phyloP scores from a whole-genome alignment of 2,329 filamentous ascomycete genomes.

The Phoma sp. region DNA sequence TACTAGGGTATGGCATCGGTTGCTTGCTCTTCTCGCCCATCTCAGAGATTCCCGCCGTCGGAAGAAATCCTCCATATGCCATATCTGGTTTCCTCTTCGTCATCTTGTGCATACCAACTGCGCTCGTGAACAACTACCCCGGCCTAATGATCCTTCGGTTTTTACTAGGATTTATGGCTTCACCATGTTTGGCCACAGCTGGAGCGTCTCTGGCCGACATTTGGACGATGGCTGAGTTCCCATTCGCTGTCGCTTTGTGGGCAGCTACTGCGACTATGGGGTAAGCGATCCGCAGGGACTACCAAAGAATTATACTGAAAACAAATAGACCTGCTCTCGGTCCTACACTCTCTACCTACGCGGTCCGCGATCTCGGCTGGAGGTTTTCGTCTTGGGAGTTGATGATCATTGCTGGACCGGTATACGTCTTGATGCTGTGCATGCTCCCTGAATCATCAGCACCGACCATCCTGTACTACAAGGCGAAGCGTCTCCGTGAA shows the following conservation, averaged over 20 bases:
- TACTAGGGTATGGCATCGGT: conserved; percentile 65
- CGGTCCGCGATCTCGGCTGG: conserved; percentile 73
- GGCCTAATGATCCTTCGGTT: conserved; percentile 63
- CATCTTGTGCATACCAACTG: conserved; percentile 68
- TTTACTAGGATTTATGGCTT: conserved; percentile 44
- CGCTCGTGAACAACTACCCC: conserved; percentile 65
- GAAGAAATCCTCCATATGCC: conserved; percentile 72
- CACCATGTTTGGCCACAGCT: conserved; percentile 43
- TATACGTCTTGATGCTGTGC: conserved; percentile 78
- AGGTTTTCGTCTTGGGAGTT: conserved; percentile 86
- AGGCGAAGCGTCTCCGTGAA: conserved; percentile 75
- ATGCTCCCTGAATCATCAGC: conserved; percentile 87
- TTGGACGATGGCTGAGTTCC: conserved; percentile 49
- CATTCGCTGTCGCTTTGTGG: conserved; percentile 51
- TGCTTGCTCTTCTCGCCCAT: conserved; percentile 70
- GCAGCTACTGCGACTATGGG: conserved; percentile 56
- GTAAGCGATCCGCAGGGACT: background rate
- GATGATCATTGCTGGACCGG: conserved; percentile 72
- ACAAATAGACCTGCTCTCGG: conserved; percentile 61
- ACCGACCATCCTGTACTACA: conserved; percentile 59
- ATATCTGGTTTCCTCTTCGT: conserved; percentile 71
- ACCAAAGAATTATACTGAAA: background rate
- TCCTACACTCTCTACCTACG: conserved; percentile 72
- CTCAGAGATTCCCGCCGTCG: conserved; percentile 68
- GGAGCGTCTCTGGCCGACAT: conserved; percentile 44